phyloP scores from a whole-genome alignment of 2,329 filamentous ascomycete species.

The Blastomyces silverae region DNA sequence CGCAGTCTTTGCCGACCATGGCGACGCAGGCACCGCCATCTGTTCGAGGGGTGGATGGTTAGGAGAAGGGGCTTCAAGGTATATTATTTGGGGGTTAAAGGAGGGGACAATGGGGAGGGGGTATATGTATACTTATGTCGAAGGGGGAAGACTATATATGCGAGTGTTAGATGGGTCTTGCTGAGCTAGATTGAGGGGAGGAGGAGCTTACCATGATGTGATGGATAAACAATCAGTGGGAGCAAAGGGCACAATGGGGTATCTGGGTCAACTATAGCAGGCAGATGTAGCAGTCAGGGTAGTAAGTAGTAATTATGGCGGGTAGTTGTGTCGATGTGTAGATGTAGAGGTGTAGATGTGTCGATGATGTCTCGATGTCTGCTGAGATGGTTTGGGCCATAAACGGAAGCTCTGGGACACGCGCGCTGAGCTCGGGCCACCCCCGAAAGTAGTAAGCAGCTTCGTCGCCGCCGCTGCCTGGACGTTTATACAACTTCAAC shows the following conservation, averaged over 20 bases:
- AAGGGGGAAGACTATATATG: slow-evolving; percentile 72
- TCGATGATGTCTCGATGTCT: background rate
- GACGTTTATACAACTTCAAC: no score
- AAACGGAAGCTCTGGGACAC: background rate
- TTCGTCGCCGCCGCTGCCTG: slow-evolving; percentile 6
- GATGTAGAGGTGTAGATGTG: background rate
- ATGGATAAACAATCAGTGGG: background rate
- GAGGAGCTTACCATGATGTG: slow-evolving; percentile 30
- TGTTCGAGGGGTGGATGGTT: slow-evolving; percentile 25
- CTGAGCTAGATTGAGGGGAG: background rate
- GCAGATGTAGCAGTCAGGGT: slow-evolving; percentile 13
- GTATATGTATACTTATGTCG: slow-evolving; percentile 70
- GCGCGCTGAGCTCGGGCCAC: slow-evolving; percentile 11
- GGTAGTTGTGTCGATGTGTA: background rate
- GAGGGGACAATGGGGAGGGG: slow-evolving; percentile 10
- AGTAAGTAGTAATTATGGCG: background rate
- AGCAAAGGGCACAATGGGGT: background rate
- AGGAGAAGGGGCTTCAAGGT: slow-evolving; percentile 11
- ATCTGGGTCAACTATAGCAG: slow-evolving; percentile 13
- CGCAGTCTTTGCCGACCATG: slow-evolving; percentile 99
- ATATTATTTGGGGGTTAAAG: slow-evolving; percentile 2
- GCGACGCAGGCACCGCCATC: slow-evolving; percentile 91
- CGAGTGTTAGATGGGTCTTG: slow-evolving; percentile 28
- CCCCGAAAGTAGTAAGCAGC: background rate
- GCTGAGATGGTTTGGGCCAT: no score